Base-by-base conservation (phyloP, 805 yeast genomes). In the Starmera amethionina region DNA sequence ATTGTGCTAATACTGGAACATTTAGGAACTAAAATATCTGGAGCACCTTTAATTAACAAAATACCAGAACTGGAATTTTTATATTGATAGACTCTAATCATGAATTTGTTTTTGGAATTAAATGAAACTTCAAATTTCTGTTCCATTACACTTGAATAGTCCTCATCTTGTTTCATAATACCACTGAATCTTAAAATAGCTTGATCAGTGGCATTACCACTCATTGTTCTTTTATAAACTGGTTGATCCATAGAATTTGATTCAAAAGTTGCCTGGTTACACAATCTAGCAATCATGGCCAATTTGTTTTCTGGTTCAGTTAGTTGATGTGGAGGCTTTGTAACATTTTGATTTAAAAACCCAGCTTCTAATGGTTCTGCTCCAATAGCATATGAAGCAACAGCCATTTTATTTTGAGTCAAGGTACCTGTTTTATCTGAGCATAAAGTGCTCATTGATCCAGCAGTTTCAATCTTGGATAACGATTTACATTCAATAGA, bases 401-500 rank as follows among this genome's bases (percentile, higher is more conserved):
- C 72, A 27, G 56, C 43, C 73, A 73, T 72, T 42, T 63, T 62
- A 51, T 73, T 73, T 46, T 71, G 63, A 25, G 81, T 75, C 37
- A 75, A 56, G 5, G 72, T 66, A 13, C 72, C 72, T 7, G 72
- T 66, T 42, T 66, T 66, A 43, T 65, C 72, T 27, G 64, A 60
- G 44, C 70, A 66, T 31, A 65, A 47, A 39, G 54, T 75, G 50
- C 72, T 70, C 18, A 75, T 72, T 13, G 75, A 65, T 13, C 81
- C 82, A 46, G 76, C 59, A 14, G 81, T 75, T 52, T 76, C 82
- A 25, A 73, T 73, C 22, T 68, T 65, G 13, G 71, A 54, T 39
- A 72, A 55, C 3, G 70, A 57, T 45, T 72, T 67, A 39, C 73
- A 70, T 38, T 72, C 56, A 30, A 74, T 64, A 38, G 68, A 64